A percentile compares a stretch with the other conserved stretches of the same genome.
Evolutionary conservation across 2,329 filamentous ascomycete species (phyloP).

Genomic region (Nemania sp.): DNA sequence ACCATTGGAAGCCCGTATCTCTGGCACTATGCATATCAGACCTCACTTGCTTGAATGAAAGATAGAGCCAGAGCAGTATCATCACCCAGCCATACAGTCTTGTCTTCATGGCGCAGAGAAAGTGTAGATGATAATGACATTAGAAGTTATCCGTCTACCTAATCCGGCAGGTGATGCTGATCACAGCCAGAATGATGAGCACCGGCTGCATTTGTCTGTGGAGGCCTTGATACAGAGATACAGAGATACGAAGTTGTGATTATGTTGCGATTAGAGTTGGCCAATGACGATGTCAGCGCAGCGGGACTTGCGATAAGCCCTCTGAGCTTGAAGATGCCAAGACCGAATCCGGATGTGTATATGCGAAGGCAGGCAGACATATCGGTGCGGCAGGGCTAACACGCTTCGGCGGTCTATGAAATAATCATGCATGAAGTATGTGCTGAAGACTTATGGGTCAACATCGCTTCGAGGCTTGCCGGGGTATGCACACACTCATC

Average conservation of each 20-base stretch:
- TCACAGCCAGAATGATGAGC: neutral
- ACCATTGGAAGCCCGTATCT: too few species aligned
- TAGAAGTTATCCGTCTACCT: neutral
- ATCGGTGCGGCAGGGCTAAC: neutral
- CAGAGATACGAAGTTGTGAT: too few species aligned
- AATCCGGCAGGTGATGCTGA: neutral
- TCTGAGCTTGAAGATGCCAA: neutral
- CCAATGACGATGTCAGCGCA: neutral
- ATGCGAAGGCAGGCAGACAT: neutral
- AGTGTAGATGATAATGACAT: neutral
- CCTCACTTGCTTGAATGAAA: neutral
- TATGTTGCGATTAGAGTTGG: too few species aligned
- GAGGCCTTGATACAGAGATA: neutral
- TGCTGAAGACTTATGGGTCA: too few species aligned
- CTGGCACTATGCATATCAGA: neutral
- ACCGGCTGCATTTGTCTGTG: neutral
- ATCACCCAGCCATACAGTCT: too few species aligned
- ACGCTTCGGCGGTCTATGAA: neutral
- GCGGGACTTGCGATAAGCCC: neutral
- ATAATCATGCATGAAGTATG: neutral
- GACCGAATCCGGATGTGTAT: neutral
- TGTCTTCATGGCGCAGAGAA: neutral
- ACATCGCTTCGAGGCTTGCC: too few species aligned
- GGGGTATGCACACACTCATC: too few species aligned
- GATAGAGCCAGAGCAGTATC: neutral